These are phyloP conservation scores for Pseudopediastrum boryanum DNA, from an alignment of 139 green algal genomes.

Conservation along the genomic window DNA sequence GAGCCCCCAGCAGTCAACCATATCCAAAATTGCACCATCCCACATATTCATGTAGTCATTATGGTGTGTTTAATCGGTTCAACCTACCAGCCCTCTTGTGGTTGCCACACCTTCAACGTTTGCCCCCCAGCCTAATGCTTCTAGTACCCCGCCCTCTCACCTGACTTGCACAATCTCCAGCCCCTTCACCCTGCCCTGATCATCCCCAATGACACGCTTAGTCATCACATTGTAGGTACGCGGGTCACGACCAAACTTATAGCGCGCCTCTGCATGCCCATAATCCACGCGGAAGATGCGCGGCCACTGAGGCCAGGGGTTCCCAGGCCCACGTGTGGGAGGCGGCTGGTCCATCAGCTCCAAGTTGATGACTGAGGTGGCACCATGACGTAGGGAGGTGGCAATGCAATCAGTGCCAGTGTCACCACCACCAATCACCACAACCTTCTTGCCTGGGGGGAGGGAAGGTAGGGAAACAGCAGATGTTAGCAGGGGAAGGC, in stretches of 20 bases:
- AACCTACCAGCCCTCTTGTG: no score
- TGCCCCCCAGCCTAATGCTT: no score
- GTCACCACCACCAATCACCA: conserved; percentile 97
- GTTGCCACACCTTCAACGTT: no score
- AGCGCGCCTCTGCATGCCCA: conserved; percentile 88
- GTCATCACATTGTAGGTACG: conserved; percentile 93
- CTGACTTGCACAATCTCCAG: conserved; percentile 75
- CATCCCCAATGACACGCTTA: conserved; percentile 90
- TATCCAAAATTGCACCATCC: no score
- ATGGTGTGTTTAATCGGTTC: no score
- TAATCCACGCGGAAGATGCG: conserved; percentile 92
- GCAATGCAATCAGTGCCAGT: conserved; percentile 98
- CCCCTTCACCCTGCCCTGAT: conserved; percentile 76
- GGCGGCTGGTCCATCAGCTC: conserved; percentile 93
- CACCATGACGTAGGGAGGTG: conserved; percentile 87
- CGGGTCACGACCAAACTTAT: conserved; percentile 83
- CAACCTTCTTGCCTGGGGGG: conserved; percentile 91
- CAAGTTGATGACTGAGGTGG: conserved; percentile 82
- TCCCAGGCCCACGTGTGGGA: conserved; percentile 67
- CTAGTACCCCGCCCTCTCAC: conserved; percentile 5
- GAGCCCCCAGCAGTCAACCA: background rate
- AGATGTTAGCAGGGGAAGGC: background rate
- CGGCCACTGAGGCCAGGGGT: conserved; percentile 96
- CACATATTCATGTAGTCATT: no score
- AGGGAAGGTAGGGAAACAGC: background rate